These are phyloP conservation scores for Ceratobasidium sp. DNA, from an alignment of 1,284 basidiomycete genomes.

Conservation along the genomic window DNA sequence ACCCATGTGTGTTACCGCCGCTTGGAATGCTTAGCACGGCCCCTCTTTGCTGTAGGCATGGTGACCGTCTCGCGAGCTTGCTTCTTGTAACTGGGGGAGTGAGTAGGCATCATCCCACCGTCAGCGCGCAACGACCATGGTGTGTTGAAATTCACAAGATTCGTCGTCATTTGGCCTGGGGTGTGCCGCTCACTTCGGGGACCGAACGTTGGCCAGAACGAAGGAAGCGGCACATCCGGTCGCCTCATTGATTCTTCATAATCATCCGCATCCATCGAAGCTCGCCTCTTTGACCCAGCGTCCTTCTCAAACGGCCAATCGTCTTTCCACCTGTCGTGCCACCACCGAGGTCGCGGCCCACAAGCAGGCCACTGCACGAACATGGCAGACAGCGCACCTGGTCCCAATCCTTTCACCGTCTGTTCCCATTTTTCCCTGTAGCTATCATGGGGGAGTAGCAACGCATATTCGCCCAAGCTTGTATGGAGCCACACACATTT, in stretches of 20 bases:
- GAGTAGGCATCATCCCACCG: not conserved
- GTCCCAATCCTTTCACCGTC: not conserved
- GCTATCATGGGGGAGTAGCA: constrained; percentile 2
- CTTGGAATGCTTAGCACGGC: too few relatives aligned
- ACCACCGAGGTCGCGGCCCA: not conserved
- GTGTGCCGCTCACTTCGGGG: not conserved
- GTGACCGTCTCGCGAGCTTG: too few relatives aligned
- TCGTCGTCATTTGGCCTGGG: not conserved
- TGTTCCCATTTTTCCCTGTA: constrained; percentile 18
- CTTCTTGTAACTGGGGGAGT: too few relatives aligned
- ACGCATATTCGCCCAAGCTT: constrained; percentile 8
- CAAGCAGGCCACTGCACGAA: not conserved
- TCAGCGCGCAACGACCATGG: not conserved
- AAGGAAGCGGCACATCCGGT: not conserved
- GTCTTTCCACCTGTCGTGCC: constrained; percentile 18
- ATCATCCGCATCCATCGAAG: not conserved
- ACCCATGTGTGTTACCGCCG: too few relatives aligned
- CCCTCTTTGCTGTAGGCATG: too few relatives aligned
- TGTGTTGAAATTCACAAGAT: not conserved
- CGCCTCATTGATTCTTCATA: too few relatives aligned
- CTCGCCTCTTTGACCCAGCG: not conserved
- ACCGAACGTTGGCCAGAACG: not conserved
- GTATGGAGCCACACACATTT: constrained; percentile 18
- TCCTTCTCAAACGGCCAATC: constrained; percentile 34
- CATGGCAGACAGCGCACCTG: not conserved